phyloP scores from a whole-genome alignment of 129 eudicot genomes.

The Escallonia herrerae region DNA sequence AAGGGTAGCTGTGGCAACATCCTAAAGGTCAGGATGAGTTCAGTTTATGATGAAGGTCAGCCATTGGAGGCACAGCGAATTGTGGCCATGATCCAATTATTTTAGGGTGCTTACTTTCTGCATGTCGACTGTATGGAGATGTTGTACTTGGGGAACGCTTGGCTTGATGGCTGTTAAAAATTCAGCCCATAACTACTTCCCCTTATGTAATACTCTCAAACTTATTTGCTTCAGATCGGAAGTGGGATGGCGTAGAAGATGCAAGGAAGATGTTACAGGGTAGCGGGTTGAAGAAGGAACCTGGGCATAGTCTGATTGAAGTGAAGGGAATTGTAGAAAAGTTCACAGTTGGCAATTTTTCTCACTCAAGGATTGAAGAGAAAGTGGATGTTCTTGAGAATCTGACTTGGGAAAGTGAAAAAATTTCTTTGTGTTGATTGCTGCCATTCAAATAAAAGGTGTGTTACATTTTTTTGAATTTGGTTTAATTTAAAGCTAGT shows the following conservation, averaged over 20 bases:
- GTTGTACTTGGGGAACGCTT: slow-evolving; percentile 42
- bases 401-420: slow-evolving; percentile 24
- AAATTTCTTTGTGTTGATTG: slow-evolving; percentile 19
- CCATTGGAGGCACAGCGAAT: not conserved
- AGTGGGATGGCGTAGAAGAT: slow-evolving; percentile 62
- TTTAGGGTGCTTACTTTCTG: slow-evolving; percentile 66
- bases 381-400: slow-evolving; percentile 34
- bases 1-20: no score
- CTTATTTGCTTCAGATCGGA: slow-evolving; percentile 56
- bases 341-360: slow-evolving; percentile 54
- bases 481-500: no score
- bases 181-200: slow-evolving; percentile 54
- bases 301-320: slow-evolving; percentile 70
- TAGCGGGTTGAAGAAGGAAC: slow-evolving; percentile 59
- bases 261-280: slow-evolving; percentile 58
- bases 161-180: slow-evolving; percentile 40
- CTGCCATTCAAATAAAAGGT: not conserved
- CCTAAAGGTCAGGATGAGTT: no score
- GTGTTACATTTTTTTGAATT: not conserved
- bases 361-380: slow-evolving; percentile 50
- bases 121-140: slow-evolving; percentile 61
- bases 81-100: slow-evolving; percentile 56
- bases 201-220: slow-evolving; percentile 73
- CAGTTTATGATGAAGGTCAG: no score
- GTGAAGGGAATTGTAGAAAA: slow-evolving; percentile 44